Evolutionary conservation across 2,329 filamentous ascomycete genomes (phyloP).

Genomic region (Sclerotinia glacialis): DNA sequence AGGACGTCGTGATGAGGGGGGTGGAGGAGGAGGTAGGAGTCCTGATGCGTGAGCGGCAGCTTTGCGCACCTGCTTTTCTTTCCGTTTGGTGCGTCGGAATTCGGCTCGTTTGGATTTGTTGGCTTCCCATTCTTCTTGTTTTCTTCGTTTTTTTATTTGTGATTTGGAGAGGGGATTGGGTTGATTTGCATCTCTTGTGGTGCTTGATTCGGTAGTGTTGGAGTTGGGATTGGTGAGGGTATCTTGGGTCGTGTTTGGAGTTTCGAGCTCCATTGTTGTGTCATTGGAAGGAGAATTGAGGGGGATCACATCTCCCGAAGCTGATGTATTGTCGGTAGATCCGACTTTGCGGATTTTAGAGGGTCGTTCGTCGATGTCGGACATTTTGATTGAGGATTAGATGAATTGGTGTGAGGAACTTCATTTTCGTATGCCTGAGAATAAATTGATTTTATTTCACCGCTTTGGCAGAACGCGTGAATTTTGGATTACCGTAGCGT

Average conservation of each 20-base stretch:
- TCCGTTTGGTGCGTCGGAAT: slow-evolving; percentile 52
- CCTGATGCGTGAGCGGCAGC: slow-evolving; percentile 46
- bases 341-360: slow-evolving; percentile 22
- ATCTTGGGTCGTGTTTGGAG: neutral
- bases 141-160: slow-evolving; percentile 74
- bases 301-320: neutral
- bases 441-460: slow-evolving; percentile 17
- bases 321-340: neutral
- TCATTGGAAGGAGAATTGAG: neutral
- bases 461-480: slow-evolving; percentile 16
- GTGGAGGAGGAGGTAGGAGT: slow-evolving; percentile 16
- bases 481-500: slow-evolving; percentile 4
- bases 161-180: slow-evolving; percentile 68
- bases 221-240: slow-evolving; percentile 2
- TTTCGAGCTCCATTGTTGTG: neutral
- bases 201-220: neutral
- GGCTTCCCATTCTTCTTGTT: slow-evolving; percentile 72
- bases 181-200: neutral
- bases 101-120: slow-evolving; percentile 58
- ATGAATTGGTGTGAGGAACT: neutral
- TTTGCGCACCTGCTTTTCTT: slow-evolving; percentile 50
- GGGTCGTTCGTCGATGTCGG: slow-evolving; percentile 20
- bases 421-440: neutral
- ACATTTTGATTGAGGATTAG: slow-evolving; percentile 9
- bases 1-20: slow-evolving; percentile 28